Evolutionary conservation across 495 filamentous ascomycete genomes (phyloP).

Genomic region (Ascodesmis nigricans): DNA sequence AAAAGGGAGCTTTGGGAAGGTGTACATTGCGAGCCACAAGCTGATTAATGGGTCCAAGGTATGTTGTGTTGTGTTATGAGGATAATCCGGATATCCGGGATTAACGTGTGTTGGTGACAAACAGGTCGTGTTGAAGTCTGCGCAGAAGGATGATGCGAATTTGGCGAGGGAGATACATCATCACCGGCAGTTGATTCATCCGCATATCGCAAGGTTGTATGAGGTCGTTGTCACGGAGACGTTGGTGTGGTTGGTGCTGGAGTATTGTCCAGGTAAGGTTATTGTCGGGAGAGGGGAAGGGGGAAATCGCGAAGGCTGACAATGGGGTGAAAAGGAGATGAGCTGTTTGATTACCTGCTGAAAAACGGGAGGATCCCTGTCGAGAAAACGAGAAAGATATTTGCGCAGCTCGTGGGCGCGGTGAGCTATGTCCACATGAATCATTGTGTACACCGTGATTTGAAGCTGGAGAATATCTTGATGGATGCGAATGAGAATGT

Average conservation of each 20-base stretch:
- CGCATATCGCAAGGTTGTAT: constrained; percentile 89
- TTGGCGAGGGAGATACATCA: constrained; percentile 95
- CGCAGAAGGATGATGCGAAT: constrained; percentile 86
- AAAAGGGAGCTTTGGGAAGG: constrained; percentile 94
- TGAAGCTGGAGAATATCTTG: constrained; percentile 93
- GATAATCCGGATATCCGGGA: not conserved
- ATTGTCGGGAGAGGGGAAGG: not conserved
- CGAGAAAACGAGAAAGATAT: constrained; percentile 84
- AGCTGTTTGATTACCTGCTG: constrained; percentile 87
- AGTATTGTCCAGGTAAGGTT: constrained; percentile 74
- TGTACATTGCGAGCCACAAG: constrained; percentile 89
- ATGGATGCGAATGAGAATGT: constrained; percentile 84
- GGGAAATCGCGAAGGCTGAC: constrained; percentile 2
- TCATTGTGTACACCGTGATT: constrained; percentile 85
- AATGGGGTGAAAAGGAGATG: constrained; percentile 43
- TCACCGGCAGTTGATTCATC: constrained; percentile 91
- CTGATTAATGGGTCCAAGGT: constrained; percentile 98
- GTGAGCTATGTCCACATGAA: constrained; percentile 90
- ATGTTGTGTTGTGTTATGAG: constrained; percentile 10
- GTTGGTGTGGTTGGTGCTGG: constrained; percentile 85
- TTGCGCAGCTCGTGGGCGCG: constrained; percentile 85
- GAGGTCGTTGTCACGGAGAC: constrained; percentile 93
- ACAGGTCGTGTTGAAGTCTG: constrained; percentile 92
- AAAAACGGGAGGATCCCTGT: constrained; percentile 62
- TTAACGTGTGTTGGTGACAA: constrained; percentile 70